Conservation (phyloP, 495 filamentous ascomycete species). For the Corynascus novoguineensis region DNA sequence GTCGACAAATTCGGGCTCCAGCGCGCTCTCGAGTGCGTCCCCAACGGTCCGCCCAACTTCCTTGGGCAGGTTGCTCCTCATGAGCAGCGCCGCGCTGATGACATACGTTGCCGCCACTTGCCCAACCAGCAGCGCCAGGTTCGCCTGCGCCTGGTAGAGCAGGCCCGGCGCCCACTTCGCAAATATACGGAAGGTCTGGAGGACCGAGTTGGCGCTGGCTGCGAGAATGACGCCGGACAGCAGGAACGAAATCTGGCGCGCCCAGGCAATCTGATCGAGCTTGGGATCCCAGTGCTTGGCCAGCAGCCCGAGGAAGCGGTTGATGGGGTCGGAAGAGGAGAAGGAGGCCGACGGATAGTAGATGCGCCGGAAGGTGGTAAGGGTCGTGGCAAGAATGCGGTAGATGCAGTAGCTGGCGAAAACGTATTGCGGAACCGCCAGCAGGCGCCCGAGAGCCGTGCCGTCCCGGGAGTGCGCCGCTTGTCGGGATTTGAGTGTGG, state of each 20-base stretch:
- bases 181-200: slow-evolving; percentile 72
- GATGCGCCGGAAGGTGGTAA: slow-evolving; percentile 55
- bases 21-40: slow-evolving; percentile 63
- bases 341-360: slow-evolving; percentile 50
- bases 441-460: slow-evolving; percentile 54
- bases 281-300: slow-evolving; percentile 67
- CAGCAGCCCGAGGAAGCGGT: slow-evolving; percentile 66
- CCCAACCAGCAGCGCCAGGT: slow-evolving; percentile 64
- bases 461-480: slow-evolving; percentile 56
- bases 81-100: slow-evolving; percentile 64
- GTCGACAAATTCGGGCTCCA: slow-evolving; percentile 68
- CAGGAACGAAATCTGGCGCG: slow-evolving; percentile 69
- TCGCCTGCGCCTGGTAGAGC: slow-evolving; percentile 57
- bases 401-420: slow-evolving; percentile 76
- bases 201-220: slow-evolving; percentile 65
- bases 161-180: slow-evolving; percentile 61
- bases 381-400: slow-evolving; percentile 60
- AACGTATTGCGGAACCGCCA: slow-evolving; percentile 53
- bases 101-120: slow-evolving; percentile 78
- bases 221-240: slow-evolving; percentile 72
- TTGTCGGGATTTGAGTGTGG: slow-evolving; percentile 51
- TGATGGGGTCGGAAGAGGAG: slow-evolving; percentile 69
- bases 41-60: slow-evolving; percentile 66
- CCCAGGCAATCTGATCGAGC: slow-evolving; percentile 65
- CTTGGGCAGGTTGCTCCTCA: slow-evolving; percentile 65